Conservation (phyloP, 1,284 basidiomycete species). For the Stygiomarasmius scandens region DNA sequence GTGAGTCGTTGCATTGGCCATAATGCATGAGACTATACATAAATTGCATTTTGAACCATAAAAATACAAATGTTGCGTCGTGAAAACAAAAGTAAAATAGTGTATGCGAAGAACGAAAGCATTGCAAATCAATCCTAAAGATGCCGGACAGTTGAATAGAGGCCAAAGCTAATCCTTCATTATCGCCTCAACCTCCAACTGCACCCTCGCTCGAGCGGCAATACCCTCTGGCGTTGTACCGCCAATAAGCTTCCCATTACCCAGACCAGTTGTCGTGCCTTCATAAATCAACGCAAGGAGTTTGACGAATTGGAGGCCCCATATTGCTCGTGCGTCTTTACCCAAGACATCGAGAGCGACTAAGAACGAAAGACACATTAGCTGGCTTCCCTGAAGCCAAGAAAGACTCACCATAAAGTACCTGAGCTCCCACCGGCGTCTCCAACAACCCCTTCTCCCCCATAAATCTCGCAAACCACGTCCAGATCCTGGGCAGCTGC, state of each 20-base stretch:
- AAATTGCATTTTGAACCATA: no score
- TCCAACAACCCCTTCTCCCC: slow-evolving; percentile 52
- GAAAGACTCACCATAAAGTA: slow-evolving; percentile 65
- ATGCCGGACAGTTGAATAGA: no score
- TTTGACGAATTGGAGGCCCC: slow-evolving; percentile 82
- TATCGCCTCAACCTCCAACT: slow-evolving; percentile 68
- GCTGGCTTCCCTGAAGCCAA: no score
- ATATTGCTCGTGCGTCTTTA: slow-evolving; percentile 58
- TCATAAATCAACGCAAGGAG: slow-evolving; percentile 69
- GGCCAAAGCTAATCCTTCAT: slow-evolving; percentile 38
- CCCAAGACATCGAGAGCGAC: slow-evolving; percentile 79
- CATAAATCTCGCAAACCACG: slow-evolving; percentile 65
- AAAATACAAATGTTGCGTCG: no score
- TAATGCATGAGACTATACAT: no score
- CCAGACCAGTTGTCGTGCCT: slow-evolving; percentile 57
- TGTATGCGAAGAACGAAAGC: not conserved
- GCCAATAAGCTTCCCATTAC: slow-evolving; percentile 50
- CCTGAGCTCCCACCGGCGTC: slow-evolving; percentile 57
- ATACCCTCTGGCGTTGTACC: slow-evolving; percentile 57
- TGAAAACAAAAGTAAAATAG: no score
- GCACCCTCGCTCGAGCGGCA: slow-evolving; percentile 60
- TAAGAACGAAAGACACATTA: slow-evolving; percentile 46
- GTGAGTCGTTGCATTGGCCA: no score
- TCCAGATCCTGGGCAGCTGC: slow-evolving; percentile 68
- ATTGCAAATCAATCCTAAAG: not conserved